phyloP scores from a whole-genome alignment of 2,329 filamentous ascomycete genomes.

The Calonectria honghensis region DNA sequence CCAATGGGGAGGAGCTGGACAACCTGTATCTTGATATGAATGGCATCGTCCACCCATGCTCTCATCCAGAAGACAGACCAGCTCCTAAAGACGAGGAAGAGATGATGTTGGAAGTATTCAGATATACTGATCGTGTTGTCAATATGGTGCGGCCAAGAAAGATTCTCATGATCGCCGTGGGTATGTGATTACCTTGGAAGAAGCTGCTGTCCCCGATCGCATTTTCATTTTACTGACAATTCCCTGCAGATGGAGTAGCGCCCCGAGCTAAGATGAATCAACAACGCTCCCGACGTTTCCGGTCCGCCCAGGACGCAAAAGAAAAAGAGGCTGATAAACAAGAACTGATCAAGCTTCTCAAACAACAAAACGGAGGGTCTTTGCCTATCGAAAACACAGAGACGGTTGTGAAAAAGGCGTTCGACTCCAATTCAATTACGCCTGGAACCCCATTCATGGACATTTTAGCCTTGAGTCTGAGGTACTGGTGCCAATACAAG shows the following conservation, averaged over 20 bases:
- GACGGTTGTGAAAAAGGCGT: slow-evolving; percentile 87
- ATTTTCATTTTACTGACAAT: slow-evolving; percentile 53
- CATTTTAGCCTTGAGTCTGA: slow-evolving; percentile 89
- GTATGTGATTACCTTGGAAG: slow-evolving; percentile 68
- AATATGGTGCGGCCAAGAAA: slow-evolving; percentile 99
- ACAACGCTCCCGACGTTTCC: slow-evolving; percentile 95
- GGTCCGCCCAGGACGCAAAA: slow-evolving; percentile 93
- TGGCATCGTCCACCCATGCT: slow-evolving; percentile 98
- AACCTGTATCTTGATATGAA: slow-evolving; percentile 99
- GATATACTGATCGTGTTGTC: slow-evolving; percentile 98
- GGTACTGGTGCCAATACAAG: slow-evolving; percentile 99
- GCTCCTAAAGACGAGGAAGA: slow-evolving; percentile 96
- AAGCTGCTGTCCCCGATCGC: neutral
- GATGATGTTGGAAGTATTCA: slow-evolving; percentile 99
- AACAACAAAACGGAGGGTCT: slow-evolving; percentile 82
- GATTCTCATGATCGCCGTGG: slow-evolving; percentile 96
- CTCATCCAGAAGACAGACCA: slow-evolving; percentile 94
- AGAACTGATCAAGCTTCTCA: slow-evolving; percentile 89
- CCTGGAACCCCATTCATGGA: slow-evolving; percentile 99
- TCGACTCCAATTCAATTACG: slow-evolving; percentile 91
- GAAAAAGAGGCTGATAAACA: slow-evolving; percentile 95
- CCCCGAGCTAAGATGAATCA: slow-evolving; percentile 99
- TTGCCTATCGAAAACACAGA: slow-evolving; percentile 77
- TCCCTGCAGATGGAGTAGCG: slow-evolving; percentile 87
- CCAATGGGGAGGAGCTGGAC: slow-evolving; percentile 98